Evolutionary conservation across 208 protist species (phyloP).

Genomic region (Leishmania arabica): DNA sequence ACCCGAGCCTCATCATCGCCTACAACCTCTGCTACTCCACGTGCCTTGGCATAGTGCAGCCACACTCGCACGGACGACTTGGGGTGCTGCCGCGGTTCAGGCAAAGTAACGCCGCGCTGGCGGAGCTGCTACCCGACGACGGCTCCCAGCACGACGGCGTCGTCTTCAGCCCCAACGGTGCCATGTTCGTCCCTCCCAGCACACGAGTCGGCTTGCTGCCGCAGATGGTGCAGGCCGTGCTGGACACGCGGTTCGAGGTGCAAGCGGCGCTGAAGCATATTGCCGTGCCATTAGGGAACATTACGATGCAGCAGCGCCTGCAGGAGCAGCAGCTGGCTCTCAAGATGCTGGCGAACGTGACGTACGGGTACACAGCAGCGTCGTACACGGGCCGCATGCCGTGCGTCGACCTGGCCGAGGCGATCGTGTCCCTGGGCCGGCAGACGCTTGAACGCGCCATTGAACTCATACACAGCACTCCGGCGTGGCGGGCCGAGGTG

Average conservation of each 20-base stretch:
- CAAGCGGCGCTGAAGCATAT: constrained; percentile 75
- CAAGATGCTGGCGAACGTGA: constrained; percentile 99
- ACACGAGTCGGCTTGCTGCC: constrained; percentile 74
- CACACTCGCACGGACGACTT: constrained; percentile 40
- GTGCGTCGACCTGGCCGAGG: constrained; percentile 95
- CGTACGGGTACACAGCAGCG: constrained; percentile 99
- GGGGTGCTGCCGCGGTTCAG: constrained; percentile 68
- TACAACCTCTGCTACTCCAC: constrained; percentile 99
- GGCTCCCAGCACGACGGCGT: constrained; percentile 45
- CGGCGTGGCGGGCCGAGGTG: constrained; percentile 94
- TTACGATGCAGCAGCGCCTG: constrained; percentile 65
- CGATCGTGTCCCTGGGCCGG: constrained; percentile 98
- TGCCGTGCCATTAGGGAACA: constrained; percentile 49
- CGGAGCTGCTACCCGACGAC: constrained; percentile 80
- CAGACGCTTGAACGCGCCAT: constrained; percentile 99
- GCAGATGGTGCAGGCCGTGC: constrained; percentile 70
- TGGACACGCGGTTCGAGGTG: constrained; percentile 85
- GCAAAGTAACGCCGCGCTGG: constrained; percentile 42
- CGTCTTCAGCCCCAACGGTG: constrained; percentile 73
- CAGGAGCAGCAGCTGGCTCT: constrained; percentile 98
- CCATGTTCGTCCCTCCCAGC: constrained; percentile 66
- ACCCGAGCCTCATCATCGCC: constrained; percentile 99
- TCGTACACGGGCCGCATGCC: constrained; percentile 98
- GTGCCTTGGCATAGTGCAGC: constrained; percentile 70
- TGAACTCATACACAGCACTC: constrained; percentile 94